Evolutionary conservation across 2,329 filamentous ascomycete species (phyloP).

Genomic region (Fusarium piperis): DNA sequence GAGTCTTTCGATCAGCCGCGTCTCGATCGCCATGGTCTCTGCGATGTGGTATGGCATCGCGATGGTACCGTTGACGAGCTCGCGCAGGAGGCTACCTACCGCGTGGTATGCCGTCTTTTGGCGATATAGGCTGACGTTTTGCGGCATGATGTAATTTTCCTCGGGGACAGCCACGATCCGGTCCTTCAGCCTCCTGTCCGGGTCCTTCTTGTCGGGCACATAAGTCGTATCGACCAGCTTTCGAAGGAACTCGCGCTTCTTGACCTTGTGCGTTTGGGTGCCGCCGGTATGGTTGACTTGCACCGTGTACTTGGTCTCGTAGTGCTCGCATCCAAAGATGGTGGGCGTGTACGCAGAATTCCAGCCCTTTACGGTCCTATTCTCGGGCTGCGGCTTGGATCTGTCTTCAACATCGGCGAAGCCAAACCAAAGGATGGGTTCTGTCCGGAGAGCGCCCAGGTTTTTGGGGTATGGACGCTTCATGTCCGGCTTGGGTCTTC

Average conservation of each 20-base stretch:
- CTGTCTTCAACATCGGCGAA: slow-evolving; percentile 36
- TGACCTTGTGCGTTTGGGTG: slow-evolving; percentile 29
- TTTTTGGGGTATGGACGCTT: slow-evolving; percentile 32
- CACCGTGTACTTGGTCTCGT: slow-evolving; percentile 36
- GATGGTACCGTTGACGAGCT: slow-evolving; percentile 38
- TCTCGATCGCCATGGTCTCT: slow-evolving; percentile 30
- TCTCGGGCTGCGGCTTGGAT: slow-evolving; percentile 21
- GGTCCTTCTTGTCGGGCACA: slow-evolving; percentile 14
- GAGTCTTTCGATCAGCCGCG: slow-evolving; percentile 33
- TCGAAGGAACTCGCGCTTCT: slow-evolving; percentile 21
- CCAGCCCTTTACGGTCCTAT: slow-evolving; percentile 22
- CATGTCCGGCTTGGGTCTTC: slow-evolving; percentile 13
- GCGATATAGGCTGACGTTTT: slow-evolving; percentile 31
- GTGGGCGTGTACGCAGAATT: slow-evolving; percentile 38
- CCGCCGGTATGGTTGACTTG: slow-evolving; percentile 37
- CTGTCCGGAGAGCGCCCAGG: slow-evolving; percentile 35
- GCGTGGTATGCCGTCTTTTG: slow-evolving; percentile 35
- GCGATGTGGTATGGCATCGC: slow-evolving; percentile 30
- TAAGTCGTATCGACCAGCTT: slow-evolving; percentile 36
- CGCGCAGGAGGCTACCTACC: slow-evolving; percentile 29
- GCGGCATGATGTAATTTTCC: slow-evolving; percentile 33
- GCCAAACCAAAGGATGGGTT: slow-evolving; percentile 40
- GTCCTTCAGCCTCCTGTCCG: slow-evolving; percentile 30
- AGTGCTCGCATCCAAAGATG: slow-evolving; percentile 40
- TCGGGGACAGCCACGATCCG: slow-evolving; percentile 27